Evolutionary conservation across 1,284 basidiomycete species (phyloP), one percentile per base, ranked within the genome.

Genomic region (Leccinum fuscescens): DNA sequence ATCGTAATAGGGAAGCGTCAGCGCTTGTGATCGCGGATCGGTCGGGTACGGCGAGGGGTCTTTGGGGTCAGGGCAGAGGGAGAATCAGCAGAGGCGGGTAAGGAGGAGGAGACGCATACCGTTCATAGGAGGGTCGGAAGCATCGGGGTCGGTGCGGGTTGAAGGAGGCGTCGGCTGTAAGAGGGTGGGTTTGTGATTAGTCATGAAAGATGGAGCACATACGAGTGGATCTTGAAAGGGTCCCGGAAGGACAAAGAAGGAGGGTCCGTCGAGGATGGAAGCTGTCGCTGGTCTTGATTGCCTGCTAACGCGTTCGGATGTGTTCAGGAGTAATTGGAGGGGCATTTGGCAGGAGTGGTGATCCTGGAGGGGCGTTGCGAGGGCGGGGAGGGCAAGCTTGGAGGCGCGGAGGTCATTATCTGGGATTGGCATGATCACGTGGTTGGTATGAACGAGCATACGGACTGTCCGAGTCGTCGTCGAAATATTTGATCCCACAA

Each of bases 211-310:
- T 17, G 33, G 33, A 4, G 3, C 48, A 55, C 65, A 20, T 61
- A 69, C 70, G 35, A 49, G 37, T 51, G 29, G 22, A 29, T 60
- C 61, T 4, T 59, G 62, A 55, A 66, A 61, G 9, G 66, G 64
- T 14, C 57, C 62, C 33, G 68, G 64, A 48, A 71, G 66, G 52
- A 70, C 42, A 39, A 75, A 74, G 9, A 59, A 33, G 42, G 64
- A 61, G 53, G 70, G 72, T 7, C 67, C 66, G 14, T 81, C 79
- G 9, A 74, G 67, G n/a, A 75, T 71, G 46, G 82, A 80, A 1
- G 83, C 78, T 12, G 84, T 85, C 1, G 83, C 81, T 20, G 84
- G 85, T 62, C 84, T 77, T 48, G 70, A 63, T 1, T 64, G 66
- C 62, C 72, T 76, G 35, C 73, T 67, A 20, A 54, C 54, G 48